Evolutionary conservation across 345 rosid genomes (phyloP).

Genomic region (Heritiera fomes): DNA sequence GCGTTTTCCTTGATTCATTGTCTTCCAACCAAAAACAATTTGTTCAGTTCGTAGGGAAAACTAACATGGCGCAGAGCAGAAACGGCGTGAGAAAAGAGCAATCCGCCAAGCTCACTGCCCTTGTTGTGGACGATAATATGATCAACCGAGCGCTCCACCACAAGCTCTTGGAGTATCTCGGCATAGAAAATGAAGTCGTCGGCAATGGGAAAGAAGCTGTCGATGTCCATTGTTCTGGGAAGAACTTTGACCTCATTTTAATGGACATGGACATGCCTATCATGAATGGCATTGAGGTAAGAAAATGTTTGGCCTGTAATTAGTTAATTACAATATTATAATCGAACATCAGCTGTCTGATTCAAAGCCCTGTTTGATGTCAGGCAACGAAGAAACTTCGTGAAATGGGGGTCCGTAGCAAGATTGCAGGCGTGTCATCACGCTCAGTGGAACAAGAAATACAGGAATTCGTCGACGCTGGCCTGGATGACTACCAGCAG

Average conservation of each 20-base stretch:
- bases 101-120: slow-evolving; percentile 38
- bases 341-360: background rate
- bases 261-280: slow-evolving; percentile 95
- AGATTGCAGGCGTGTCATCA: slow-evolving; percentile 70
- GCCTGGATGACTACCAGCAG: slow-evolving; percentile 71
- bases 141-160: slow-evolving; percentile 54
- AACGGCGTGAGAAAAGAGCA: background rate
- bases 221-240: slow-evolving; percentile 58
- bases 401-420: slow-evolving; percentile 68
- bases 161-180: slow-evolving; percentile 50
- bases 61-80: background rate
- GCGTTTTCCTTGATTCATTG: background rate
- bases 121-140: slow-evolving; percentile 67
- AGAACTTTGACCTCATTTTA: slow-evolving; percentile 66
- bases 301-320: background rate
- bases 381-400: slow-evolving; percentile 73
- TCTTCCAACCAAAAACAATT: background rate
- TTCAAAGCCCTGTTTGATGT: background rate
- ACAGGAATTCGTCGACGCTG: slow-evolving; percentile 69
- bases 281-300: slow-evolving; percentile 84
- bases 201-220: slow-evolving; percentile 75
- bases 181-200: slow-evolving; percentile 50
- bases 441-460: slow-evolving; percentile 41
- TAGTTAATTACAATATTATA: background rate
- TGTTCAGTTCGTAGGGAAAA: background rate